Evolutionary conservation across 1,139 yeast genomes (phyloP), one percentile per base, ranked within the genome.

Genomic region (Saccharomycopsis crataegensis): DNA sequence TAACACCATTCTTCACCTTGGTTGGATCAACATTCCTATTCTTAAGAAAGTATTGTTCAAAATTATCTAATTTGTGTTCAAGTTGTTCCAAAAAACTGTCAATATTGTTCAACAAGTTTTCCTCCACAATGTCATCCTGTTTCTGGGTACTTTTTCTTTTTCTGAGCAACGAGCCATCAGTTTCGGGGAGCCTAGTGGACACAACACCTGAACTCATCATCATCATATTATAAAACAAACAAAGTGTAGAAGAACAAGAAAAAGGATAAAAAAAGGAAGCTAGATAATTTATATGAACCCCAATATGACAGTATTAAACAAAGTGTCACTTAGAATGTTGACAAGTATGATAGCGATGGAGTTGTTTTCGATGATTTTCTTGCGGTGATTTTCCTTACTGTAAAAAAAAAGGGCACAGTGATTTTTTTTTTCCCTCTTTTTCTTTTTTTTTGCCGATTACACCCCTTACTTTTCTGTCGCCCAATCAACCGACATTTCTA

Each of bases 1-100:
- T 44, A 28, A 16, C 3, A 8, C 11, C 16, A 33, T 8, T 14
- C 22, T 32, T 11, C 41, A n/a, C n/a, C 42, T 14, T 22, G 16
- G 11, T 38, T 32, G 44, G 34, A 8, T 40, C 31, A 31, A 31
- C 8, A 6, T 3, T 8, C 3, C 12, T 43, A 6, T 11, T 8
- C 12, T 33, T 32, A n/a, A 44, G 68, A 61, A 79, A 75, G 60
- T 73, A 79, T 55, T 70, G 73, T 58, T 79, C 84, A 60, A 79
- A 74, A 45, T 68, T 66, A 48, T 76, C 79, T 43, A 79, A 65
- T 46, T 77, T 67, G 1, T 75, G 65, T 59, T 80, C 84, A 37
- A 80, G 71, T 28, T 75, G 72, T 9, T 76, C 71, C 37, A 80
- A 65, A 57, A 79, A 78, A 12, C 62, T 63, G 61, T 79, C 84